Evolutionary conservation across 2,329 filamentous ascomycete species (phyloP), one percentile per base, ranked within the genome.

Genomic region (Fusarium sarcochroum): DNA sequence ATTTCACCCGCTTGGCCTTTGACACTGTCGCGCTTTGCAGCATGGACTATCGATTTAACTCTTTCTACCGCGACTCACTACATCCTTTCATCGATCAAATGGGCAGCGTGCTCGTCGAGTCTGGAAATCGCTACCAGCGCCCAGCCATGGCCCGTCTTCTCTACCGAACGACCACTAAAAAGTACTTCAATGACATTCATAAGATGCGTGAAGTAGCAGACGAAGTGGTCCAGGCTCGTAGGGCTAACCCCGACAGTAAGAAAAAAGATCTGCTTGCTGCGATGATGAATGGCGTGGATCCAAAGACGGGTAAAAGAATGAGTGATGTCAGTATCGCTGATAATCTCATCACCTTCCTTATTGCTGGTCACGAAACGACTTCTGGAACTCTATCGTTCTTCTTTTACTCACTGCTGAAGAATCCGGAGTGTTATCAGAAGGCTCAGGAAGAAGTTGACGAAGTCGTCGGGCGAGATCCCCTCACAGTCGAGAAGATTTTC

Each of bases 311-410:
- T 15, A 81, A 89, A 69, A 84, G 83, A 14, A 80, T 93, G 69
- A 84, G 81, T 2, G 88, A 91, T 62, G 80, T 85, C 9, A 86
- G 83, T 46, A 91, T 93, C 66, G 84, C 87, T 14, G 83, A 90
- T 73, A 91, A 93, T 67, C 87, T 93, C 79, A 88, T 91, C 58
- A 93, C 90, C 0, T 93, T 93, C 67, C 77, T 93, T 13, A 89
- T 90, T 71, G 89, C 89, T 41, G 89, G 89, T 5, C 90, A 92
- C 66, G 91, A 93, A 70, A 93, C 91, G 0, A 91, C 91, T 0
- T 87, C 88, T 2, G 90, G 90, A 4, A 78, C 90, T n/a, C 76
- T 93, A 17, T 86, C 89, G 0, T 93, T 92, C 72, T 78, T 85
- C 0, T 86, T 91, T 47, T 90, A 89, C 73, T 83, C 90, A 56